Evolutionary conservation across 2,329 filamentous ascomycete species (phyloP).

Genomic region (Aspergillus brunneoviolaceus): DNA sequence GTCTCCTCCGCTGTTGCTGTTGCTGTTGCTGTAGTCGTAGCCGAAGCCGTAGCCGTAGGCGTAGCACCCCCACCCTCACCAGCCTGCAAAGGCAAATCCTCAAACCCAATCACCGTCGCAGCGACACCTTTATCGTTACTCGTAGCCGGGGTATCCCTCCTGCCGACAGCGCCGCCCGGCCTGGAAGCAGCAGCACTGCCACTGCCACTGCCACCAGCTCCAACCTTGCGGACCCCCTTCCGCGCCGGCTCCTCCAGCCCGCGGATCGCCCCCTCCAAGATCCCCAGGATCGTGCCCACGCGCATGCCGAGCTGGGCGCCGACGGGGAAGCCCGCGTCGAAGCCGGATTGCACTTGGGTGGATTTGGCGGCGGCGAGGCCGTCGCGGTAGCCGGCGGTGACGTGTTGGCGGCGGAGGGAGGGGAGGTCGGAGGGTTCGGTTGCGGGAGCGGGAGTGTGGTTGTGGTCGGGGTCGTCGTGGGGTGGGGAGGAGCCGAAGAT

Average conservation of each 20-base stretch:
- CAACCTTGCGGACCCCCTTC: slow-evolving; percentile 28
- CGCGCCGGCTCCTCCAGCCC: slow-evolving; percentile 29
- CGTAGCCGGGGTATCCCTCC: too few species aligned
- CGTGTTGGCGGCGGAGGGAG: slow-evolving; percentile 72
- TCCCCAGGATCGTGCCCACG: slow-evolving; percentile 72
- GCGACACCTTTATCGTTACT: neutral
- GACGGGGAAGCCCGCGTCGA: slow-evolving; percentile 85
- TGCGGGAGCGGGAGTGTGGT: neutral
- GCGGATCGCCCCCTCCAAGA: slow-evolving; percentile 67
- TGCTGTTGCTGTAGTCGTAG: neutral
- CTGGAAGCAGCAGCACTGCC: too few species aligned
- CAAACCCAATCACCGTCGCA: neutral
- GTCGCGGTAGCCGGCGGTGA: slow-evolving; percentile 86
- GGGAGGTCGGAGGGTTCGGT: slow-evolving; percentile 65
- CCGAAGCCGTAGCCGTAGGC: neutral
- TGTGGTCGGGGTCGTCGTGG: neutral
- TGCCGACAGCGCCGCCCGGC: too few species aligned
- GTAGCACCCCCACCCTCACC: neutral
- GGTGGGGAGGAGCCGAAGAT: slow-evolving; percentile 45
- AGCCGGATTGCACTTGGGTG: slow-evolving; percentile 75
- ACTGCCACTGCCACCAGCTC: slow-evolving; percentile 10
- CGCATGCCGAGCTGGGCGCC: slow-evolving; percentile 76
- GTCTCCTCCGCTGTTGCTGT: slow-evolving; percentile 5
- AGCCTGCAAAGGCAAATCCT: neutral
- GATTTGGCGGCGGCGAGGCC: slow-evolving; percentile 76